Conservation (phyloP, 768 basidiomycete species). For the Amanita pallidorosea region DNA sequence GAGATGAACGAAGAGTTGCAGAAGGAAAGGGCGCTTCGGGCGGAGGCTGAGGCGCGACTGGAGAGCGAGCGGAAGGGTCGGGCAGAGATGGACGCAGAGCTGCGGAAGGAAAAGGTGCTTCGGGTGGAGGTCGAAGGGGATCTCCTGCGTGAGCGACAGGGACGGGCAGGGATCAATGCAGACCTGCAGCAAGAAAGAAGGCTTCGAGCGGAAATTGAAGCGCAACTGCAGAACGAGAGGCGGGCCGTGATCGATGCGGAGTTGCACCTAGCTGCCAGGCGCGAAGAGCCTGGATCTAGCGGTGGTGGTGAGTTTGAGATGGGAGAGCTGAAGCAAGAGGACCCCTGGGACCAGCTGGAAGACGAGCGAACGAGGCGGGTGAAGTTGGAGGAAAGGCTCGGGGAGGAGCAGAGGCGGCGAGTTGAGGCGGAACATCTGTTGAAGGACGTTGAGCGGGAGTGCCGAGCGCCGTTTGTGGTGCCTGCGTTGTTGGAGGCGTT, state of each 20-base stretch:
- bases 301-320: neutral
- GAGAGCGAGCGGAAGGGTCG: neutral
- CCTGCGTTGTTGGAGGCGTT: conserved; percentile 48
- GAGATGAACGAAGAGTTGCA: neutral
- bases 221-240: neutral
- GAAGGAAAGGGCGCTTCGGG: neutral
- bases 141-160: neutral
- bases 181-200: neutral
- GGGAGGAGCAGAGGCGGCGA: conserved; percentile 23
- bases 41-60: neutral
- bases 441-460: conserved; percentile 38
- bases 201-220: neutral
- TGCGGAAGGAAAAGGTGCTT: neutral
- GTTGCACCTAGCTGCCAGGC: too few relatives aligned
- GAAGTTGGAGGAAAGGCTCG: conserved; percentile 15
- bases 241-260: neutral
- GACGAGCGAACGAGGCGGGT: neutral
- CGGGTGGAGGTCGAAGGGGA: neutral
- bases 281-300: too few relatives aligned
- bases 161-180: neutral
- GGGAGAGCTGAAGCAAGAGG: neutral
- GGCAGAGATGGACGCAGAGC: neutral
- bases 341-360: neutral
- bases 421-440: conserved; percentile 34
- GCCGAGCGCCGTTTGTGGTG: conserved; percentile 42